Conservation (phyloP, 192 early-diverging fungal species). For the Rhizophagus clarus region DNA sequence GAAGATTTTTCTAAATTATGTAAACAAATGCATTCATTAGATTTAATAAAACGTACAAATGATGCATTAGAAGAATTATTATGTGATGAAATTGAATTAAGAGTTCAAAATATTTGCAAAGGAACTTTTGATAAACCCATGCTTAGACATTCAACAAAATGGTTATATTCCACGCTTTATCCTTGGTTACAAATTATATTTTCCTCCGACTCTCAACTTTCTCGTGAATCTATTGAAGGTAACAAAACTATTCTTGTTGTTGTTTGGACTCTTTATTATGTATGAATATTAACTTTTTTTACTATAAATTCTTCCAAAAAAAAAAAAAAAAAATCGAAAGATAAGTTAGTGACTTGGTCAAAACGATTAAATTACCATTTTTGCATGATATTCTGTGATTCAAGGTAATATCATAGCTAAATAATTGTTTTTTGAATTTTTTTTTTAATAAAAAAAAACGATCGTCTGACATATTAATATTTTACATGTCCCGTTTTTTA, state of each 20-base stretch:
- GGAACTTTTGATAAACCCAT: slow-evolving; percentile 19
- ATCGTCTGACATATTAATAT: background rate
- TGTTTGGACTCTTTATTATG: background rate
- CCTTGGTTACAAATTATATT: slow-evolving; percentile 21
- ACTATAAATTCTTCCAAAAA: background rate
- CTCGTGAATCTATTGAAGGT: background rate
- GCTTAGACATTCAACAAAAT: slow-evolving; percentile 10
- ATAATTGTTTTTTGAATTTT: no score
- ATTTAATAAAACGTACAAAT: slow-evolving; percentile 29
- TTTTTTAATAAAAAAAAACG: no score
- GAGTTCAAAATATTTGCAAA: slow-evolving; percentile 10
- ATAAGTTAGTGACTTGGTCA: slow-evolving; percentile 3
- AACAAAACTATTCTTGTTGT: background rate
- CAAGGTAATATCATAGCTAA: background rate
- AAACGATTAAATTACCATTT: slow-evolving; percentile 33
- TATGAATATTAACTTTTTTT: background rate
- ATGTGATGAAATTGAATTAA: slow-evolving; percentile 26
- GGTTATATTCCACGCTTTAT: slow-evolving; percentile 24
- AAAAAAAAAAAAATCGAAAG: background rate
- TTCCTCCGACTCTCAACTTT: background rate
- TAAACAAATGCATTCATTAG: slow-evolving; percentile 15
- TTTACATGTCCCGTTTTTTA: background rate
- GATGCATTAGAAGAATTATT: slow-evolving; percentile 23
- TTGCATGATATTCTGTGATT: slow-evolving; percentile 30
- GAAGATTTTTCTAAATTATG: background rate